Percentiles rank a stretch among this genome's conserved stretches.
Evolutionary conservation across 805 yeast genomes (phyloP).

Genomic region (Ogataea saltuana): DNA sequence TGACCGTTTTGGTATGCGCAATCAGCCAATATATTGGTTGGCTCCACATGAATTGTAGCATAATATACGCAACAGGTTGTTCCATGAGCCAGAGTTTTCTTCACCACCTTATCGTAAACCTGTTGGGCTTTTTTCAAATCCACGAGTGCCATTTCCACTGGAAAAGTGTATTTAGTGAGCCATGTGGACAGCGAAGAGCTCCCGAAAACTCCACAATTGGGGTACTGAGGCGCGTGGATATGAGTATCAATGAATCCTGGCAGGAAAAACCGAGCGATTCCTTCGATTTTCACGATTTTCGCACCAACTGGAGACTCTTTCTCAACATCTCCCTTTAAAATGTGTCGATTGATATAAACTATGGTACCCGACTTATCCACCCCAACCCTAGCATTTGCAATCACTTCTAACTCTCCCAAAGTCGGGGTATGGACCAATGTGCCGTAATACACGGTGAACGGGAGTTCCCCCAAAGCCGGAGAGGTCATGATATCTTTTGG

Average conservation of each 20-base stretch:
- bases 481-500: too few relatives aligned
- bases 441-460: constrained; percentile 53
- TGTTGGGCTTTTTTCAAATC: constrained; percentile 51
- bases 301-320: constrained; percentile 5
- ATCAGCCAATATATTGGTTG: constrained; percentile 73
- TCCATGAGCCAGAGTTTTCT: constrained; percentile 67
- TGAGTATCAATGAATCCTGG: constrained; percentile 80
- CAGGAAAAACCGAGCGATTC: constrained; percentile 53
- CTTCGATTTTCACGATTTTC: background rate
- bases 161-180: constrained; percentile 83
- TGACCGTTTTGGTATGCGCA: constrained; percentile 65
- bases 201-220: constrained; percentile 76
- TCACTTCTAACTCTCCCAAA: constrained; percentile 54
- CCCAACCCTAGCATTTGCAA: constrained; percentile 55
- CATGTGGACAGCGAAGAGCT: constrained; percentile 71
- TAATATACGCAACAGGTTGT: constrained; percentile 88
- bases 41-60: constrained; percentile 48
- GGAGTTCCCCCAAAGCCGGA: constrained; percentile 7
- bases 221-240: constrained; percentile 76
- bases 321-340: constrained; percentile 1
- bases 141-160: constrained; percentile 66
- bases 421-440: constrained; percentile 66
- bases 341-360: constrained; percentile 27
- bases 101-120: constrained; percentile 65
- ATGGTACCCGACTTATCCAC: constrained; percentile 57